phyloP scores from a whole-genome alignment of 805 yeast genomes.

The Metschnikowia orientalis region DNA sequence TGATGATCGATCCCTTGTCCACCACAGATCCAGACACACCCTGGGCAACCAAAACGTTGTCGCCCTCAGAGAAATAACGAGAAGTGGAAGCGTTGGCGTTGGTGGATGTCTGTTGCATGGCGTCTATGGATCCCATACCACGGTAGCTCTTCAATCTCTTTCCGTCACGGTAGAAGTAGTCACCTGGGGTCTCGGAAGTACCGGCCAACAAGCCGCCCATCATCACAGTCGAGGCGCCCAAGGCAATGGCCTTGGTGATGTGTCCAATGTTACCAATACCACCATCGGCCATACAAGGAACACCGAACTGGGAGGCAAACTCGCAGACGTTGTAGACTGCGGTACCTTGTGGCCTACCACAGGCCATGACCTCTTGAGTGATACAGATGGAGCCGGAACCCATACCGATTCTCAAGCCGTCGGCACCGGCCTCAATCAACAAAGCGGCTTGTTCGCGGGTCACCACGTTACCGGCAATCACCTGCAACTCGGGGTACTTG shows the following conservation, averaged over 20 bases:
- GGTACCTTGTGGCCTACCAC: conserved; percentile 99
- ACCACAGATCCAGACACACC: conserved; percentile 97
- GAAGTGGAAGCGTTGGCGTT: conserved; percentile 97
- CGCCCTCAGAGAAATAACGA: conserved; percentile 95
- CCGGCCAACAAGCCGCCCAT: conserved; percentile 99
- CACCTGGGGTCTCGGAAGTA: conserved; percentile 97
- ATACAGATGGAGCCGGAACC: conserved; percentile 99
- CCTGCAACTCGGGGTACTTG: conserved; percentile 73
- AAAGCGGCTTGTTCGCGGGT: conserved; percentile 98
- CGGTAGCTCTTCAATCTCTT: conserved; percentile 95
- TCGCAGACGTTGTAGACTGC: conserved; percentile 93
- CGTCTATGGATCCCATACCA: conserved; percentile 99
- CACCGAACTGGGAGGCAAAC: conserved; percentile 93
- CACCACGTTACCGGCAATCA: conserved; percentile 97
- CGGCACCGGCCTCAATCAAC: conserved; percentile 87
- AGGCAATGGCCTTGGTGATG: conserved; percentile 91
- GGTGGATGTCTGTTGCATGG: conserved; percentile 87
- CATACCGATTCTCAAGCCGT: conserved; percentile 98
- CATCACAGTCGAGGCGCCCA: conserved; percentile 97
- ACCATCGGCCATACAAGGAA: conserved; percentile 99
- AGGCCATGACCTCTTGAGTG: conserved; percentile 99
- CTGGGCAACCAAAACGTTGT: conserved; percentile 94
- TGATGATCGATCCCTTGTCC: conserved; percentile 92
- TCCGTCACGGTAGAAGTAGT: conserved; percentile 96
- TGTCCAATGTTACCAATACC: conserved; percentile 99